A percentile compares a stretch with the other conserved stretches of the same genome.
phyloP scores from a whole-genome alignment of 345 rosid genomes.

The Hibiscus syriacus region DNA sequence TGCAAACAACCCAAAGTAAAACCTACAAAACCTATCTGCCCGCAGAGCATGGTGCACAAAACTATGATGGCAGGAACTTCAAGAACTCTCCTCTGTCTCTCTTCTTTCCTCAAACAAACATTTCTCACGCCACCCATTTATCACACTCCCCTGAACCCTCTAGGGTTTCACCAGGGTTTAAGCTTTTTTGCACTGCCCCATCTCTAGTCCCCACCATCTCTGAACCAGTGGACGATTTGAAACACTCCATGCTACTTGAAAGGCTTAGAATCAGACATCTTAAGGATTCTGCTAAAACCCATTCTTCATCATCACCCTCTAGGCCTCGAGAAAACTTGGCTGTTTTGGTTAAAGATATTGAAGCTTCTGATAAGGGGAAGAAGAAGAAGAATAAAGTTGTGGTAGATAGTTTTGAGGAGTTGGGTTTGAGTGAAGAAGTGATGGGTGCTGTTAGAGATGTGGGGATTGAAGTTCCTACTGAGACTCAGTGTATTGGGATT shows the following conservation, averaged over 20 bases:
- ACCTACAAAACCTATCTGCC: not conserved
- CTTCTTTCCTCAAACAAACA: slow-evolving; percentile 32
- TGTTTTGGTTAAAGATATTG: slow-evolving; percentile 19
- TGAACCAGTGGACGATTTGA: slow-evolving; percentile 47
- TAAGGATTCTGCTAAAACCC: slow-evolving; percentile 40
- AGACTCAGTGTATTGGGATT: slow-evolving; percentile 84
- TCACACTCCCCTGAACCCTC: slow-evolving; percentile 35
- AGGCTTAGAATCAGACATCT: slow-evolving; percentile 69
- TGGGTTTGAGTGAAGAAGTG: slow-evolving; percentile 73
- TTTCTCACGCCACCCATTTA: slow-evolving; percentile 28
- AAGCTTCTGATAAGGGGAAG: slow-evolving; percentile 19
- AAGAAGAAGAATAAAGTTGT: slow-evolving; percentile 39
- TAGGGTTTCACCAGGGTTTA: slow-evolving; percentile 42
- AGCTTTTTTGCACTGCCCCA: slow-evolving; percentile 40
- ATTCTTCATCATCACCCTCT: slow-evolving; percentile 17
- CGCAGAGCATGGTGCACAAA: slow-evolving; percentile 15
- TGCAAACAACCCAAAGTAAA: not conserved
- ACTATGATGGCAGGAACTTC: slow-evolving; percentile 54
- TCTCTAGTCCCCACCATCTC: slow-evolving; percentile 10
- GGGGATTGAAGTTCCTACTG: slow-evolving; percentile 80
- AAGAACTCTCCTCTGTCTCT: slow-evolving; percentile 40
- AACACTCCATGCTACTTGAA: slow-evolving; percentile 71
- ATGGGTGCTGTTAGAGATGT: slow-evolving; percentile 75
- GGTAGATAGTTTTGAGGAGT: slow-evolving; percentile 62
- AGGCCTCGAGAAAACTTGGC: slow-evolving; percentile 20